Base-by-base conservation (phyloP, 495 filamentous ascomycete genomes). In the Penicillium verhagenii region DNA sequence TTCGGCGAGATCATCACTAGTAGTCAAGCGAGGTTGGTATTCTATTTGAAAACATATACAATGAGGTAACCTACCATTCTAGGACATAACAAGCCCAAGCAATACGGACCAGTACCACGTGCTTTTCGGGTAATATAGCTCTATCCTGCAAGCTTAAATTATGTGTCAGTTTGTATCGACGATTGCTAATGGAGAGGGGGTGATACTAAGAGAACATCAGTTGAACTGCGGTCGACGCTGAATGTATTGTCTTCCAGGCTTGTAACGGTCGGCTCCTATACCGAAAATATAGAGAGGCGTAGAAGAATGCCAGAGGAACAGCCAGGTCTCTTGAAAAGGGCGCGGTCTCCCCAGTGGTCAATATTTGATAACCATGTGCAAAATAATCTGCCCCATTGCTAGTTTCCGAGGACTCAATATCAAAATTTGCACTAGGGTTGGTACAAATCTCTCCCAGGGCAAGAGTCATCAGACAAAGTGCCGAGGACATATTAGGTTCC, bases 51-150 rank as follows among this genome's bases (percentile, higher is more conserved):
- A 28, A 8, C 4, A 37, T 19, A 13, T 3, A 0, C 1, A 44
- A 4, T 13, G 3, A 14, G 8, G 8, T 23, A 11, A 53, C 44
- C 13, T 11, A 63, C 60, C 57, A 63, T 52, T 63, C 60, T 4
- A 63, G 57, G 9, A 63, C 42, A 28, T 60, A 63, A 20, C 60
- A 63, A 20, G 50, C 53, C 60, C 60, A 63, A 9, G 53, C 53
- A 19, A 56, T 57, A n/a, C 60, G 60, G 18, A 51, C 40, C 10
- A 63, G 16, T 2, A 46, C 24, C 2, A 33, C 50, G 29, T 49
- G 49, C 18, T 52, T 46, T 10, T 52, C 46, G 1, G 44, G 29
- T 11, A 20, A 20, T 7, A 55, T 56, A 5, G 9, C 53, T 21
- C 13, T 53, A n/a, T 38, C 53, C 19, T 54, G 53, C 23, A 57